Percentiles rank a stretch among this genome's conserved stretches.
These are phyloP conservation scores for Coemansia sp. DNA, from an alignment of 192 early-diverging fungal species.

Conservation along the genomic window DNA sequence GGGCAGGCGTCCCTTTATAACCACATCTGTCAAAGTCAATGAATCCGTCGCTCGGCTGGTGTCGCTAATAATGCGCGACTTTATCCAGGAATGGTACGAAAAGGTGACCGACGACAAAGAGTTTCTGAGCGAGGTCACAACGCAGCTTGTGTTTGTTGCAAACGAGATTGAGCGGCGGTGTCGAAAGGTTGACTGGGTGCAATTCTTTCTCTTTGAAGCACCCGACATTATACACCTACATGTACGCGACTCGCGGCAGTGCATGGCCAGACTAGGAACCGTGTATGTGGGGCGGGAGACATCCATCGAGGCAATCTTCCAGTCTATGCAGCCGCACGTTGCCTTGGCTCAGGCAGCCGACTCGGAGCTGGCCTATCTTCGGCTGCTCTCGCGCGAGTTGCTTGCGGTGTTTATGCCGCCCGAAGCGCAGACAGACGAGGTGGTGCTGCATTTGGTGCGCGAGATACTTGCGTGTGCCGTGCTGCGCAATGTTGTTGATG, in stretches of 20 bases:
- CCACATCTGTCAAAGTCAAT: conserved; percentile 20
- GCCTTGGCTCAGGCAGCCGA: conserved; percentile 40
- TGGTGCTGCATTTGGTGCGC: conserved; percentile 37
- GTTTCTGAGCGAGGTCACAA: conserved; percentile 24
- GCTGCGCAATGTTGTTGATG: conserved; percentile 45
- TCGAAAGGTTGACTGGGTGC: conserved; percentile 37
- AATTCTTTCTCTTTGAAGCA: conserved; percentile 35
- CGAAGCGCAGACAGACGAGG: conserved; percentile 40
- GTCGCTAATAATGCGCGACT: conserved; percentile 33
- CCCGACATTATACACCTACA: conserved; percentile 45
- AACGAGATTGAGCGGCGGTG: conserved; percentile 41
- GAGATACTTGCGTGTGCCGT: conserved; percentile 51
- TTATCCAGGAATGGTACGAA: conserved; percentile 44
- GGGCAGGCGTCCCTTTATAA: conserved; percentile 10
- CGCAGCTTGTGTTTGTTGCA: conserved; percentile 26
- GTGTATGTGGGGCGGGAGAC: conserved; percentile 39
- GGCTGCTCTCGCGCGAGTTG: conserved; percentile 34
- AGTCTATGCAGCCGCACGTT: conserved; percentile 51
- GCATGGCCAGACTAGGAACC: conserved; percentile 36
- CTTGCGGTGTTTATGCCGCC: conserved; percentile 41
- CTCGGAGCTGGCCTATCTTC: conserved; percentile 44
- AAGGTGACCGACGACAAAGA: conserved; percentile 46
- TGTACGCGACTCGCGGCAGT: conserved; percentile 41
- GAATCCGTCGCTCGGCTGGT: conserved; percentile 26
- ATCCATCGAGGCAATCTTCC: conserved; percentile 43